Conservation (phyloP, 2,329 filamentous ascomycete species). For the Leptographium lundbergii region DNA sequence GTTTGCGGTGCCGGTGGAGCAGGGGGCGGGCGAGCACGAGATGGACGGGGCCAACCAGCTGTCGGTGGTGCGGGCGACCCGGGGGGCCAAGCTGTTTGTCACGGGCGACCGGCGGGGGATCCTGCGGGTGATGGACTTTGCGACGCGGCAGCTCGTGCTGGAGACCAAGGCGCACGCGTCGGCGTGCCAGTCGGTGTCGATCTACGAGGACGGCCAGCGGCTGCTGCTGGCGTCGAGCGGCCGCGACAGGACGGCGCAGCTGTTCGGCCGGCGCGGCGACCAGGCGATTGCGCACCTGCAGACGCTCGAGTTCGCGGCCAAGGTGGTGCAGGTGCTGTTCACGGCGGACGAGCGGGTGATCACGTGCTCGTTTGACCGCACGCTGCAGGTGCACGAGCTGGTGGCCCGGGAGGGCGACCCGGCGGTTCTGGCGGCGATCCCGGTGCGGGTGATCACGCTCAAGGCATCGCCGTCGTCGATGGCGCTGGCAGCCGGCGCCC, state of each 20-base stretch:
- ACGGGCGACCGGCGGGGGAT: constrained; percentile 81
- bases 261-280: constrained; percentile 53
- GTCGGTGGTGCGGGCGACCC: constrained; percentile 45
- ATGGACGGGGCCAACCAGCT: constrained; percentile 45
- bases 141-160: constrained; percentile 47
- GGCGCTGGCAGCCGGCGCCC: constrained; percentile 51
- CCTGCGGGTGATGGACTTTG: constrained; percentile 54
- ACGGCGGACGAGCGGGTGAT: constrained; percentile 66
- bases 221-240: constrained; percentile 71
- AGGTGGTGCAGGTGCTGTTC: constrained; percentile 62
- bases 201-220: constrained; percentile 49
- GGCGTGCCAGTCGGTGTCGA: constrained; percentile 70
- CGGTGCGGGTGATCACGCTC: constrained; percentile 63
- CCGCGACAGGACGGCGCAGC: constrained; percentile 80
- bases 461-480: constrained; percentile 84
- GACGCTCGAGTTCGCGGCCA: constrained; percentile 84
- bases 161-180: constrained; percentile 77
- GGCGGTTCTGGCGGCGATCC: constrained; percentile 61
- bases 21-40: constrained; percentile 35
- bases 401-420: constrained; percentile 54
- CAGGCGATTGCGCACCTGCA: constrained; percentile 67
- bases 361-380: constrained; percentile 81
- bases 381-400: constrained; percentile 69
- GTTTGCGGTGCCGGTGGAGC: constrained; percentile 58
- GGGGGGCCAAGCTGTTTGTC: constrained; percentile 54